Evolutionary conservation across 2,329 filamentous ascomycete species (phyloP), one percentile per base, ranked within the genome.

Genomic region (Neofusicoccum parvum): DNA sequence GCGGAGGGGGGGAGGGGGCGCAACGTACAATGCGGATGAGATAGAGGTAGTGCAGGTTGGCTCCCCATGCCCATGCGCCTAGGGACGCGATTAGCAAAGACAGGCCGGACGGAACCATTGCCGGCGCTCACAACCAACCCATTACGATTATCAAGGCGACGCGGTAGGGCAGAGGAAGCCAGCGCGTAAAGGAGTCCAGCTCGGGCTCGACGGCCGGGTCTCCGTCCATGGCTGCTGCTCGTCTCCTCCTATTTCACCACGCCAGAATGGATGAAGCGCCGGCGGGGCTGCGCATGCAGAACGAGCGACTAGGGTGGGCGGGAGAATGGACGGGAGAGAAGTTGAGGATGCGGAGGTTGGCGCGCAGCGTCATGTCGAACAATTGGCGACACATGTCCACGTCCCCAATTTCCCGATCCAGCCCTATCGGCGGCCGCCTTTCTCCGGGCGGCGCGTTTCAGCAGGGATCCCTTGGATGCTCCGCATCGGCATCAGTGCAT

Each of bases 41-140:
- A 72, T 90, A 85, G 67, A 98, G 88, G 80, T 92, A 94, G 76
- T 97, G 93, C 46, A 98, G 87, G 81, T 97, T 98, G 71, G 91
- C 79, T 70, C 90, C 93, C 93, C 94, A 99, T 76, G 92, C 93
- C 94, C 94, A 98, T 73, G 96, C 89, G 71, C 92, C 93, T 96
- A 70, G 67, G 56, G 45, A 10, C 58, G 59, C 23, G 53, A 62
- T 69, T 50, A 66, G 65, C n/a, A 41, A 46, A 64, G 32, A 65
- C 41, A 36, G 54, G 56, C 41, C 58, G 23, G 23, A 39, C 23
- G 3, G 20, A 39, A 15, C n/a, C 36, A 43, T 43, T 45, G 72
- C 20, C 53, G 27, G 50, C 37, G 71, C 67, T 53, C 64, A 58
- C 43, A 65, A 72, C 85, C 69, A 83, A 96, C 93, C 94, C 69